Evolutionary conservation across 2,329 filamentous ascomycete species (phyloP), one percentile per base, ranked within the genome.

Genomic region (Aspergillus tamarii): DNA sequence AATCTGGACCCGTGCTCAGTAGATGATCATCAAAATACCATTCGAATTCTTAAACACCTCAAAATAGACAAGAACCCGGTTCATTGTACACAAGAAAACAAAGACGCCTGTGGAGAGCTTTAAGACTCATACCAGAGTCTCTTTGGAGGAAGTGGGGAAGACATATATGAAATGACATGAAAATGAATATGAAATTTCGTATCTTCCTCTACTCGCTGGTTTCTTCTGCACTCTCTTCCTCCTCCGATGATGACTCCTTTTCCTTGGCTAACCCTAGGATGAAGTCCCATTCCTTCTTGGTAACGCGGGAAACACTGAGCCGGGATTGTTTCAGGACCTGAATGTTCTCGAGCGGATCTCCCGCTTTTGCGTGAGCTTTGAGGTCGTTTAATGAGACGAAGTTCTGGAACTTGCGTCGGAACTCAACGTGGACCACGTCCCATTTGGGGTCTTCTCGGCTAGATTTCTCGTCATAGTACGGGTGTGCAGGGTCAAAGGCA

Each of bases 341-440:
- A 88, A 98, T 92, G 57, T 87, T 85, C 71, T 88, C 87, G 46
- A 96, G 80, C 8, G 86, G 83, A 57, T 78, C 77, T 9, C 83
- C 84, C 10, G 85, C 74, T 46, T 83, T 82, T 7, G 87, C 87
- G 72, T 90, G 83, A 41, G 85, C 84, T 60, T 91, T 89, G 52
- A 97, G 84, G 68, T 92, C 88, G 66, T 87, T 86, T 58, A 97
- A 84, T 6, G 85, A 85, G 62, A 98, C 86, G 0, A 88, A 85
- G 16, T 88, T 84, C 1, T 84, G 82, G 70, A 98, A 93, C 78
- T 97, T 97, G 75, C 88, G 89, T 62, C 91, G 88, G 76, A 96
- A 97, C 72, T 89, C 86, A 55, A 98, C 94, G 65, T 96, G 91
- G 1, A 98, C 95, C 21, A 95, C 86, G 59, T 89, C 92, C 95